These are phyloP conservation scores for Ceratobasidium sp. DNA, from an alignment of 1,284 basidiomycete species.

Conservation along the genomic window DNA sequence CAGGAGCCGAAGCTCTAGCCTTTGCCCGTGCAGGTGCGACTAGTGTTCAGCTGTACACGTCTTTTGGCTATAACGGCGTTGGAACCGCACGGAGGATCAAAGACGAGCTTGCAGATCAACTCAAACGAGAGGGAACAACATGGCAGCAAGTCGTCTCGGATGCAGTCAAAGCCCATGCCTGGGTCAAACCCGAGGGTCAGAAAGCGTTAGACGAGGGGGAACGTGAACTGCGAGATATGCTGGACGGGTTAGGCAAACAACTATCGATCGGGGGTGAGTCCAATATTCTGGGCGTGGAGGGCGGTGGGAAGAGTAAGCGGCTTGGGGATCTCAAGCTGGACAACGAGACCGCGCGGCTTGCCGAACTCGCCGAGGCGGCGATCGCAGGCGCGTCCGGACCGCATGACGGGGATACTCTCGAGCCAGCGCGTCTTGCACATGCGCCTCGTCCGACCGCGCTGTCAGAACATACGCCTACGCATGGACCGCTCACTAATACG, in stretches of 20 bases:
- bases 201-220: slow-evolving; percentile 70
- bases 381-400: slow-evolving; percentile 11
- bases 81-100: slow-evolving; percentile 90
- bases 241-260: slow-evolving; percentile 68
- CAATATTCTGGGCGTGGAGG: neutral
- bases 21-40: slow-evolving; percentile 91
- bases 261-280: slow-evolving; percentile 49
- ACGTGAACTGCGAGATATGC: slow-evolving; percentile 68
- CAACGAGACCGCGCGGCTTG: slow-evolving; percentile 16
- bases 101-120: slow-evolving; percentile 80
- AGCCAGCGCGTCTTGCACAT: neutral
- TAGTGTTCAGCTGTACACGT: slow-evolving; percentile 92
- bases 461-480: neutral
- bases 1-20: slow-evolving; percentile 89
- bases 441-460: no score
- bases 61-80: slow-evolving; percentile 91
- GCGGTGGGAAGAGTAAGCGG: neutral
- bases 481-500: slow-evolving; percentile 21
- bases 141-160: slow-evolving; percentile 78
- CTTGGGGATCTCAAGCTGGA: slow-evolving; percentile 9
- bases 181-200: slow-evolving; percentile 57
- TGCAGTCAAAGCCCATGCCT: slow-evolving; percentile 66
- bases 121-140: slow-evolving; percentile 74
- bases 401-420: neutral
- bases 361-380: slow-evolving; percentile 34